Conservation (phyloP, 2,329 filamentous ascomycete genomes). For the Ascochyta rabiei region DNA sequence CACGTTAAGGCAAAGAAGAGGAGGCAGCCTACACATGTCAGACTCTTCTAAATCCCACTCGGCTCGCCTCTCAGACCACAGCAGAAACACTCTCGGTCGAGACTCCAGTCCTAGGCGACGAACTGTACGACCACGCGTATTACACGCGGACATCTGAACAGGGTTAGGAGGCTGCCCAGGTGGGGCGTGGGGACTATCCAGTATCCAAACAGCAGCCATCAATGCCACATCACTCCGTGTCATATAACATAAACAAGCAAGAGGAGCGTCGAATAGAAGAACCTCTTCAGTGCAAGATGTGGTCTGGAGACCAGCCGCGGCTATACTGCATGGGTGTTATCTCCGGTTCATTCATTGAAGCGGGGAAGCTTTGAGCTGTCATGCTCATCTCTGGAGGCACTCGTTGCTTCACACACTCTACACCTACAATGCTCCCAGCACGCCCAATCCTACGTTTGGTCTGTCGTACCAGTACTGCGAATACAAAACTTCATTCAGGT, state of each 20-base stretch:
- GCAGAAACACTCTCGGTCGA: too few species aligned
- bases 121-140: too few species aligned
- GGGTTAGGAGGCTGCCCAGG: too few species aligned
- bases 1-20: too few species aligned
- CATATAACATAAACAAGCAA: not conserved
- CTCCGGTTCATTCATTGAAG: conserved; percentile 3
- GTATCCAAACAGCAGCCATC: not conserved
- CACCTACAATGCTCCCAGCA: not conserved
- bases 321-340: not conserved
- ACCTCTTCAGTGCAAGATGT: not conserved
- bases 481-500: not conserved
- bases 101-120: too few species aligned
- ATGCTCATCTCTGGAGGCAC: not conserved
- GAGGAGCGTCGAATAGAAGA: not conserved
- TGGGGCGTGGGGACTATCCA: not conserved
- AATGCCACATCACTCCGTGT: not conserved
- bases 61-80: too few species aligned
- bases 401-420: not conserved
- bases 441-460: not conserved
- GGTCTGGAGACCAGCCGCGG: not conserved
- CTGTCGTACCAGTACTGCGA: not conserved
- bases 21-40: too few species aligned
- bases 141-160: too few species aligned
- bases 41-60: too few species aligned
- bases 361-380: conserved; percentile 9